These are phyloP conservation scores for Phaeosphaeria sp. DNA, from an alignment of 2,329 filamentous ascomycete genomes.

Conservation along the genomic window DNA sequence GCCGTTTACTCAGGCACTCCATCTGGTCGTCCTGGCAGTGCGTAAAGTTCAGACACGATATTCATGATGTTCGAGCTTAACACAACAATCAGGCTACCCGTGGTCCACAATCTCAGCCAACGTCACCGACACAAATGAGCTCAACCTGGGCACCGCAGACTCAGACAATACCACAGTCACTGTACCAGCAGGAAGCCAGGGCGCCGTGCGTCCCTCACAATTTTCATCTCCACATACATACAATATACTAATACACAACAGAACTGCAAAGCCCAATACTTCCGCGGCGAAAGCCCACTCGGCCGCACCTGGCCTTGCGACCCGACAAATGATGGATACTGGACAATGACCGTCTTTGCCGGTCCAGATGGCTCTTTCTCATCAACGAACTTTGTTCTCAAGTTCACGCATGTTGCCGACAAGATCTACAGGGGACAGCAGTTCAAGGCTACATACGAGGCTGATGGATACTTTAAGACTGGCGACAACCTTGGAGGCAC, in stretches of 20 bases:
- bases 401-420: conserved; percentile 29
- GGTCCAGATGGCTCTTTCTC: conserved; percentile 11
- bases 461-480: conserved; percentile 20
- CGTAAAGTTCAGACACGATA: not conserved
- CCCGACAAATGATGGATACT: conserved; percentile 24
- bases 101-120: conserved; percentile 30
- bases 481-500: conserved; percentile 19
- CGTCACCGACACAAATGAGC: conserved; percentile 36
- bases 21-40: conserved; percentile 24
- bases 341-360: conserved; percentile 28
- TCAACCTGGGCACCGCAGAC: conserved; percentile 16
- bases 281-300: conserved; percentile 18
- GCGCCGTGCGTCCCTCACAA: conserved; percentile 8
- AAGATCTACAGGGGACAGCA: conserved; percentile 12
- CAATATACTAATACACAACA: not conserved
- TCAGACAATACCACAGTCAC: conserved; percentile 13
- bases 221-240: not conserved
- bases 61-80: not conserved
- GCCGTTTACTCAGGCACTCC: conserved; percentile 6
- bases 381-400: conserved; percentile 25
- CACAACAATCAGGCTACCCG: conserved; percentile 9
- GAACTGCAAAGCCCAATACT: conserved; percentile 37
- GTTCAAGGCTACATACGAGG: conserved; percentile 23
- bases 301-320: conserved; percentile 37
- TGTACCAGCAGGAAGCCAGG: conserved; percentile 24